A percentile compares a stretch with the other conserved stretches of the same genome.
Evolutionary conservation across 2,329 filamentous ascomycete genomes (phyloP).

Genomic region (Monosporascus sp.): DNA sequence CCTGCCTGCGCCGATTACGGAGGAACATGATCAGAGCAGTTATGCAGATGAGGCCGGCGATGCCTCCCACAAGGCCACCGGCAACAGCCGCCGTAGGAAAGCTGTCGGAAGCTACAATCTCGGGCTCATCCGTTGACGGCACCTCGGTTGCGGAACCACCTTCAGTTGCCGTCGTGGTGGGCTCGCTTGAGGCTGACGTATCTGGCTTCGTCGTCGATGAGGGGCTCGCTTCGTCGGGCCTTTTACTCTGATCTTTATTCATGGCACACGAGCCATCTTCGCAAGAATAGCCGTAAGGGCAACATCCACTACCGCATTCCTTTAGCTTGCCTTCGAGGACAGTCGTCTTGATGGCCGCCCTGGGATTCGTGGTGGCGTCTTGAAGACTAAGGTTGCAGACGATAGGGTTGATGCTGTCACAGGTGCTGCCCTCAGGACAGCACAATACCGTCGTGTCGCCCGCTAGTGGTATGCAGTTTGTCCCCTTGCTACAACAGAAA

Average conservation of each 20-base stretch:
- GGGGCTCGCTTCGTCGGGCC: slow-evolving; percentile 10
- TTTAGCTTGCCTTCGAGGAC: slow-evolving; percentile 51
- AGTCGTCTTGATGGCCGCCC: slow-evolving; percentile 61
- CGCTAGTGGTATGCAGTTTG: slow-evolving; percentile 56
- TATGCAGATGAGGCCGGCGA: slow-evolving; percentile 14
- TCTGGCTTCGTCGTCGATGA: not conserved
- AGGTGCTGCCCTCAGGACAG: slow-evolving; percentile 56
- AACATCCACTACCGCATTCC: slow-evolving; percentile 59
- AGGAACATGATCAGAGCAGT: slow-evolving; percentile 9
- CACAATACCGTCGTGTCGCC: slow-evolving; percentile 64
- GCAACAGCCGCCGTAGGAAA: slow-evolving; percentile 25
- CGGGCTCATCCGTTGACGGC: slow-evolving; percentile 9
- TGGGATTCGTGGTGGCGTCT: slow-evolving; percentile 50
- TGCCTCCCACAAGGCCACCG: slow-evolving; percentile 22
- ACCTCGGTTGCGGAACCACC: slow-evolving; percentile 9
- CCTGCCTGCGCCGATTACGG: slow-evolving; percentile 12
- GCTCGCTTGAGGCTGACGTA: slow-evolving; percentile 3
- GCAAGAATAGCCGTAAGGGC: slow-evolving; percentile 69
- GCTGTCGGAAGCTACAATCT: slow-evolving; percentile 7
- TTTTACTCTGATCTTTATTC: slow-evolving; percentile 44
- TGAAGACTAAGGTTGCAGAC: slow-evolving; percentile 59
- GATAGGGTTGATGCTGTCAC: slow-evolving; percentile 57
- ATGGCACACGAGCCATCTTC: slow-evolving; percentile 44
- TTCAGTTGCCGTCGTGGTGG: slow-evolving; percentile 7
- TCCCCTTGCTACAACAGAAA: slow-evolving; percentile 59